Conservation (phyloP, 176 grass and related monocot species). For the Canna indica region DNA sequence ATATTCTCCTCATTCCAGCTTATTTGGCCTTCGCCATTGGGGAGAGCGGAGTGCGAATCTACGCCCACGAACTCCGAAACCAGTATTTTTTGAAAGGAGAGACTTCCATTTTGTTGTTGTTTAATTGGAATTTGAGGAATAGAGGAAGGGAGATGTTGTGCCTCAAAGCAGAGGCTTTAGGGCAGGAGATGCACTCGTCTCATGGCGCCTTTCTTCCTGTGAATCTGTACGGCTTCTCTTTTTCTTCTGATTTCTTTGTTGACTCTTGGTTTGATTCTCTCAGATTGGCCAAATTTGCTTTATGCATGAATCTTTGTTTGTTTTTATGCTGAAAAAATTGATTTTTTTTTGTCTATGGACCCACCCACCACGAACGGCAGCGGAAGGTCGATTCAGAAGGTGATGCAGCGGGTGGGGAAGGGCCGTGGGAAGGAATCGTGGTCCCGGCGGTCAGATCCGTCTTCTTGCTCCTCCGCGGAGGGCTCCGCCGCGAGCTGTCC, state of each 20-base stretch:
- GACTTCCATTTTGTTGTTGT: background rate
- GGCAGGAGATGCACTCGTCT: conserved; percentile 30
- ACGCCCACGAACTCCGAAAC: background rate
- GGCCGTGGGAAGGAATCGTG: background rate
- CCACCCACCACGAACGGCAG: conserved; percentile 7
- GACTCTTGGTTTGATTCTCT: background rate
- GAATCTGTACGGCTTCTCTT: conserved; percentile 8
- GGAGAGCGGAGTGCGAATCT: background rate
- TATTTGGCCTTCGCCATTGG: background rate
- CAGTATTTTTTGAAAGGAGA: background rate
- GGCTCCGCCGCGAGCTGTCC: conserved; percentile 5
- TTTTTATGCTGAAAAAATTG: background rate
- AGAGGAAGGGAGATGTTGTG: conserved; percentile 26
- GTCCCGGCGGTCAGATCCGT: background rate
- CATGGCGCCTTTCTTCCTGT: conserved; percentile 23
- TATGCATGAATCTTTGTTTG: too few species aligned
- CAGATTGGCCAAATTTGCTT: background rate
- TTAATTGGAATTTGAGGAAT: background rate
- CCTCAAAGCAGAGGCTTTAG: conserved; percentile 28
- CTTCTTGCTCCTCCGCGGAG: conserved; percentile 23
- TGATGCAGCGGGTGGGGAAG: conserved; percentile 35
- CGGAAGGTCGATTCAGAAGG: conserved; percentile 55
- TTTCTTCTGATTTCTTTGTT: background rate
- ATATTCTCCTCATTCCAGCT: too few species aligned
- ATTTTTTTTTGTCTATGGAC: background rate